phyloP scores from a whole-genome alignment of 2,329 filamentous ascomycete genomes.

The Colletotrichum viniferum region DNA sequence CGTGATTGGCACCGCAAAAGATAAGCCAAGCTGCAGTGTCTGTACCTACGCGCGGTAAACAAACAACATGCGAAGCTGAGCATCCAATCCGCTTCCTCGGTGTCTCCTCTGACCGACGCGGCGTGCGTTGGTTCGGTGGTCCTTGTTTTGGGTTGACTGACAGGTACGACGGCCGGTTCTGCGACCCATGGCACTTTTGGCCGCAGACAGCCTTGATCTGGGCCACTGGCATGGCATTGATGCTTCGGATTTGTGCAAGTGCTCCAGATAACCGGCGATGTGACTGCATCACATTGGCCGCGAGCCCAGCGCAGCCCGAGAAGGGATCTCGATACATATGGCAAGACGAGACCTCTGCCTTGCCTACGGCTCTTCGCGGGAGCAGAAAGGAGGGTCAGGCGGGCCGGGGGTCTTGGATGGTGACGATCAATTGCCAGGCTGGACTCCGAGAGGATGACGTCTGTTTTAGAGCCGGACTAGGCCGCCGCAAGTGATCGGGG shows the following conservation, averaged over 20 bases:
- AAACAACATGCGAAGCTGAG: constrained; percentile 2
- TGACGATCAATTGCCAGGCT: constrained; percentile 18
- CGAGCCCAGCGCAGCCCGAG: not conserved
- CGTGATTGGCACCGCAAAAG: not conserved
- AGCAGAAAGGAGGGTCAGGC: not conserved
- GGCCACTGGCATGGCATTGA: constrained; percentile 2
- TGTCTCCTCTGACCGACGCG: constrained; percentile 1
- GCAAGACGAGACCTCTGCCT: not conserved
- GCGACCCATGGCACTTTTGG: constrained; percentile 6
- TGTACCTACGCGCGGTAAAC: constrained; percentile 11
- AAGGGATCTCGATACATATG: constrained; percentile 15
- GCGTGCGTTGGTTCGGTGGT: not conserved
- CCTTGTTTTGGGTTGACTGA: not conserved
- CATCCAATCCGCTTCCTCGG: constrained; percentile 8
- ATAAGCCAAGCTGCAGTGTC: not conserved
- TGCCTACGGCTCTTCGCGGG: not conserved
- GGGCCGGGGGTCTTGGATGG: not conserved
- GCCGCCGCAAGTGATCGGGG: constrained; percentile 14
- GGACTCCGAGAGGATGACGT: constrained; percentile 15
- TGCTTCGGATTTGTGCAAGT: not conserved
- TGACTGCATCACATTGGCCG: not conserved
- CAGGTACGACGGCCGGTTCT: not conserved
- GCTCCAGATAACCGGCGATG: not conserved
- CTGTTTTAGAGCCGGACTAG: constrained; percentile 14
- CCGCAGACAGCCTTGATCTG: not conserved